These are phyloP conservation scores for Nicotiana attenuata DNA, from an alignment of 257 asterid species.

Conservation along the genomic window DNA sequence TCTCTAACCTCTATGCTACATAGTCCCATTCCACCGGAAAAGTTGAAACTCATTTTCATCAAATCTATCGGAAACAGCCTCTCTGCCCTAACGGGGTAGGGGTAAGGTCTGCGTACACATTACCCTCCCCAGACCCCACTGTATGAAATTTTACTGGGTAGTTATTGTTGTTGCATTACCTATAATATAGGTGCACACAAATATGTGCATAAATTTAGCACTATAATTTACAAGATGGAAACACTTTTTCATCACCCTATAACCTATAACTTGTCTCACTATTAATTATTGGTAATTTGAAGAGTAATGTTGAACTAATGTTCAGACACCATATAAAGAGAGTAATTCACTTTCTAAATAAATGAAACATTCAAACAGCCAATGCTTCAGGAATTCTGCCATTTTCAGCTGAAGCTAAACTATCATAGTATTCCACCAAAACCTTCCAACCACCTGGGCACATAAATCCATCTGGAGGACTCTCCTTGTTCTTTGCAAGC, in stretches of 20 bases:
- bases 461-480: constrained; percentile 94
- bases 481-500: constrained; percentile 79
- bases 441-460: constrained; percentile 98
- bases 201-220: not conserved
- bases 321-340: not conserved
- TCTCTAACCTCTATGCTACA: not conserved
- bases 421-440: constrained; percentile 80
- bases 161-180: not conserved
- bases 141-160: too few relatives aligned
- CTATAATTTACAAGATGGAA: not conserved
- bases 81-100: too few relatives aligned
- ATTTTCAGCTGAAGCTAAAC: constrained; percentile 50
- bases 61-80: too few relatives aligned
- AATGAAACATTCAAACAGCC: constrained; percentile 37
- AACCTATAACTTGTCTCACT: not conserved
- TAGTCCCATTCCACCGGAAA: not conserved
- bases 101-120: too few relatives aligned
- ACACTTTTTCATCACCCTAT: not conserved
- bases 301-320: not conserved
- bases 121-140: too few relatives aligned
- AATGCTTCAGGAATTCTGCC: constrained; percentile 51
- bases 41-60: too few relatives aligned
- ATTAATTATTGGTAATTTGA: not conserved
- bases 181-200: not conserved
- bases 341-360: constrained; percentile 1